Percentiles rank a stretch among this genome's conserved stretches.
These are phyloP conservation scores for Lactarius sp. DNA, from an alignment of 768 basidiomycete species.

Conservation along the genomic window DNA sequence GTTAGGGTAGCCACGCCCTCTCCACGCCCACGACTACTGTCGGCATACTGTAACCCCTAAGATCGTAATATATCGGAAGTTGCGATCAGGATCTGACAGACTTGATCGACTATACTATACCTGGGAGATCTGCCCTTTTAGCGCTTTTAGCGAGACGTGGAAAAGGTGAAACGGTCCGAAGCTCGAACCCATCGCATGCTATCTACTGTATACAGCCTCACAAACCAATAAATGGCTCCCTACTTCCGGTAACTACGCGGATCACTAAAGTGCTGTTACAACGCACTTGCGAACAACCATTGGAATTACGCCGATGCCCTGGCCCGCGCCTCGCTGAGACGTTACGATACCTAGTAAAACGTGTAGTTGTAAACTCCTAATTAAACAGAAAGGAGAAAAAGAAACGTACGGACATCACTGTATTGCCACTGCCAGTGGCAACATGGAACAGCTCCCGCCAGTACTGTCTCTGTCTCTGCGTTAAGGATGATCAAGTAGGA, in stretches of 20 bases:
- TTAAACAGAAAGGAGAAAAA: slow-evolving; percentile 4
- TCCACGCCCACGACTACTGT: neutral
- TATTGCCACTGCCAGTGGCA: neutral
- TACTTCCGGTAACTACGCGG: neutral
- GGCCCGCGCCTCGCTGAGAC: neutral
- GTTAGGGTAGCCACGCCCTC: neutral
- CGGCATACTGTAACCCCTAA: neutral
- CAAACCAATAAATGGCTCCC: neutral
- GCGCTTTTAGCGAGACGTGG: neutral
- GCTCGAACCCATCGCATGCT: slow-evolving; percentile 2
- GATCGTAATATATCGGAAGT: neutral
- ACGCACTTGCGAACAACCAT: neutral
- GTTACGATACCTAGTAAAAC: neutral
- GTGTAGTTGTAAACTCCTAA: neutral
- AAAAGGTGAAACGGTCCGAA: slow-evolving; percentile 7
- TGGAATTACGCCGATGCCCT: neutral
- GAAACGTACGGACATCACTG: neutral
- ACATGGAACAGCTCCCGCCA: neutral
- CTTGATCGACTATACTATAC: neutral
- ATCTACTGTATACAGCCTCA: neutral
- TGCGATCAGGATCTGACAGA: neutral
- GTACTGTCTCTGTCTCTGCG: neutral
- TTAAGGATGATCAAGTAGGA: neutral
- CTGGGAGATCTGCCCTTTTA: neutral
- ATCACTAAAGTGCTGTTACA: neutral